These are phyloP conservation scores for slime mould (Dictyostelium discoideum) DNA, from an alignment of 78 protist species.

Conservation along the genomic window DNA sequence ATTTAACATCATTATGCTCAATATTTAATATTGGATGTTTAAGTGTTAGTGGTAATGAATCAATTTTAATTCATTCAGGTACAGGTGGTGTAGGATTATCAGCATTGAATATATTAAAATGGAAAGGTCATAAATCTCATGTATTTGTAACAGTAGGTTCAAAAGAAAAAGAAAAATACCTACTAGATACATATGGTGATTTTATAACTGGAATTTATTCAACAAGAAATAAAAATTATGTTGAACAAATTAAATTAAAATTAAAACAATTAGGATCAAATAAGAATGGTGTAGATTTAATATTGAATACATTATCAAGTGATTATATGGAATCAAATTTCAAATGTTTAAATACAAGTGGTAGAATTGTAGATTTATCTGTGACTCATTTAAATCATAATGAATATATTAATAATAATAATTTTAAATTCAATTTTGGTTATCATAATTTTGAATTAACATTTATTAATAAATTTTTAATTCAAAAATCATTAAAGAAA, in stretches of 20 bases:
- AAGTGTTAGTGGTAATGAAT: background rate
- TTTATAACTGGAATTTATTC: constrained; percentile 60
- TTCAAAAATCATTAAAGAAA: background rate
- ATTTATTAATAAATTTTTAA: background rate
- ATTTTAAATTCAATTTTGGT: background rate
- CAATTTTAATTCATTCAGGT: constrained; percentile 86
- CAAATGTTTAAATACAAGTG: constrained; percentile 15
- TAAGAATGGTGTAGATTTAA: constrained; percentile 48
- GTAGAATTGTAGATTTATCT: constrained; percentile 71
- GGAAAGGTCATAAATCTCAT: constrained; percentile 52
- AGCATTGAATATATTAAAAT: constrained; percentile 86
- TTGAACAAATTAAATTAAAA: background rate
- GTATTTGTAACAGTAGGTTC: constrained; percentile 36
- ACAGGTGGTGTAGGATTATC: constrained; percentile 94
- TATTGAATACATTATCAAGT: constrained; percentile 57
- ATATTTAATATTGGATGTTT: constrained; percentile 20
- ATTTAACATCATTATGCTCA: constrained; percentile 37
- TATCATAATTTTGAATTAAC: constrained; percentile 20
- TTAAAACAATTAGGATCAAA: constrained; percentile 19
- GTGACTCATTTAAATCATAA: constrained; percentile 37
- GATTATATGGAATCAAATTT: constrained; percentile 49
- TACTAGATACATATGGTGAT: constrained; percentile 11
- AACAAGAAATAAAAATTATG: background rate
- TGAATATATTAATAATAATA: background rate
- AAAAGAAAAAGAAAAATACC: constrained; percentile 21